Conservation (phyloP, 306 rosid species). For the Cercis canadensis region DNA sequence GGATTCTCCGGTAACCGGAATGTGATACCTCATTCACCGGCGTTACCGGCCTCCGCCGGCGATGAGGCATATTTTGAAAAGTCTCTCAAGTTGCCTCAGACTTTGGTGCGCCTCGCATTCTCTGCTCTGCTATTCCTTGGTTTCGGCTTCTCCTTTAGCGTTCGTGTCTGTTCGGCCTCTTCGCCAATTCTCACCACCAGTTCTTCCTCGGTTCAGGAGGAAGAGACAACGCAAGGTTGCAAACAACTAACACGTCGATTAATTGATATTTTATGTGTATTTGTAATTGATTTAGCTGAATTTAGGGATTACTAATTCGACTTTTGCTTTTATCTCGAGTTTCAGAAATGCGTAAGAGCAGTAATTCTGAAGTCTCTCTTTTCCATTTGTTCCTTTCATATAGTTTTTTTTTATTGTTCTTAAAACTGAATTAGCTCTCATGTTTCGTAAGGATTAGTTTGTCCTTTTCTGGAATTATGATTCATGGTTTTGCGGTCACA, state of each 20-base stretch:
- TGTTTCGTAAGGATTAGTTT: no score
- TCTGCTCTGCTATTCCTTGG: conserved; percentile 62
- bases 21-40: background rate
- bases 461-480: background rate
- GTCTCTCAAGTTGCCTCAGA: conserved; percentile 29
- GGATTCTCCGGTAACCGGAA: conserved; percentile 12
- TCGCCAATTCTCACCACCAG: conserved; percentile 37
- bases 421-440: no score
- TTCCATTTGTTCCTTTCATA: no score
- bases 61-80: conserved; percentile 4
- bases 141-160: conserved; percentile 52
- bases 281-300: background rate
- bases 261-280: background rate
- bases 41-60: background rate
- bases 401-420: no score
- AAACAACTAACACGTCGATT: background rate
- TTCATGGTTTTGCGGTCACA: conserved; percentile 31
- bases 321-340: background rate
- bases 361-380: no score
- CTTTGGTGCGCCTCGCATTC: conserved; percentile 47
- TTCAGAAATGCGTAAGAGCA: background rate
- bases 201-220: conserved; percentile 45
- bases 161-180: conserved; percentile 56
- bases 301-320: background rate
- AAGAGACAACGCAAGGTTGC: conserved; percentile 59